These are phyloP conservation scores for Aspergillus sp. DNA, from an alignment of 2,329 filamentous ascomycete species.

Conservation along the genomic window DNA sequence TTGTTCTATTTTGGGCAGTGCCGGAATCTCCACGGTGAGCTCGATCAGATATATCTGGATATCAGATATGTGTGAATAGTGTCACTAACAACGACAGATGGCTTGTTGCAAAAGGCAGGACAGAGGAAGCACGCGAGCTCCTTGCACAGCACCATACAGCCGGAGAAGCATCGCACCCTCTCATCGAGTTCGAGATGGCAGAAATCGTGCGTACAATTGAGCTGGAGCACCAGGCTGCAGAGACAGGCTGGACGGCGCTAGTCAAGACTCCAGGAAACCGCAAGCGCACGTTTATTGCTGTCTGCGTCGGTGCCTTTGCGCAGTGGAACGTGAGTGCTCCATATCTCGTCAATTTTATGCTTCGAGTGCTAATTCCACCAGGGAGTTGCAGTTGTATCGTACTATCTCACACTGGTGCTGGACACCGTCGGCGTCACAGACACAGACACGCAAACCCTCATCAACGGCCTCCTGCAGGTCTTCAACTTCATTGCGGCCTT, in stretches of 20 bases:
- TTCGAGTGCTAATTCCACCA: too few species aligned
- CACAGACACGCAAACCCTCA: constrained; percentile 36
- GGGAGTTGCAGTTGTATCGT: not conserved
- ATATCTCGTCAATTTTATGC: too few species aligned
- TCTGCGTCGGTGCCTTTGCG: constrained; percentile 19
- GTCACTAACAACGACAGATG: constrained; percentile 12
- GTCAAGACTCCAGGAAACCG: not conserved
- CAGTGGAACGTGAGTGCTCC: constrained; percentile 24
- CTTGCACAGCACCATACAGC: constrained; percentile 23
- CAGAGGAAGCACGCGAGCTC: constrained; percentile 19
- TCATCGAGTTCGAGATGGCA: constrained; percentile 26
- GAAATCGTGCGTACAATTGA: constrained; percentile 25
- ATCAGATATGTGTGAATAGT: too few species aligned
- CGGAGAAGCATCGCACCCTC: constrained; percentile 15
- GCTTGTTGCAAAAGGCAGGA: constrained; percentile 24
- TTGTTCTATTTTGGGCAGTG: not conserved
- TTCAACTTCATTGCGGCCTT: constrained; percentile 24
- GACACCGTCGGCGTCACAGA: constrained; percentile 38
- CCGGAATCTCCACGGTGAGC: not conserved
- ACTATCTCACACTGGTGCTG: constrained; percentile 28
- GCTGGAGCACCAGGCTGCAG: not conserved
- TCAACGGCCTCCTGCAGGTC: constrained; percentile 36
- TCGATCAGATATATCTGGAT: too few species aligned
- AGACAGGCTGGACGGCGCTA: not conserved
- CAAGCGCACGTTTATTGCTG: constrained; percentile 27